Percentiles rank a stretch among this genome's conserved stretches.
Conservation (phyloP, 768 basidiomycete species). For the Tulasnella sp. region DNA sequence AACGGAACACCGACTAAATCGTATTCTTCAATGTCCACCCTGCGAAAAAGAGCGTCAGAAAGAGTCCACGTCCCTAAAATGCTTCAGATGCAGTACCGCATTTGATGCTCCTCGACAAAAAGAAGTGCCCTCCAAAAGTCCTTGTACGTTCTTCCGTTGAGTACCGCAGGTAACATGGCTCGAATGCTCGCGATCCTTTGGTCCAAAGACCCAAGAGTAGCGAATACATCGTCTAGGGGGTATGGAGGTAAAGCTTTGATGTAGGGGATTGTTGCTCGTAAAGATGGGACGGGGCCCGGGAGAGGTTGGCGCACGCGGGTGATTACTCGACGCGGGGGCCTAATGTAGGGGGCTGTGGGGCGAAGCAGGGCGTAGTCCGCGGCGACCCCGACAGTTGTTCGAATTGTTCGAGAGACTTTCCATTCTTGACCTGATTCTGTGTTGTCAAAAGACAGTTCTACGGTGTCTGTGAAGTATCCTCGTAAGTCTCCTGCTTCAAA, state of each 20-base stretch:
- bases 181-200: constrained; percentile 23
- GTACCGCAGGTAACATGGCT: background rate
- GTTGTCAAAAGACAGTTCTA: constrained; percentile 25
- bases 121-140: constrained; percentile 27
- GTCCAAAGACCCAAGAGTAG: background rate
- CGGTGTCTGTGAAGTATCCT: constrained; percentile 33
- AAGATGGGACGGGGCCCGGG: background rate
- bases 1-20: constrained; percentile 15
- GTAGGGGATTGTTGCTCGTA: background rate
- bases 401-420: constrained; percentile 24
- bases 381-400: constrained; percentile 28
- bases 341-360: constrained; percentile 52
- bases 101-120: constrained; percentile 31
- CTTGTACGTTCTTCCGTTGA: constrained; percentile 14
- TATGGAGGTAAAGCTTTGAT: background rate
- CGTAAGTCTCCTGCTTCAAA: constrained; percentile 6
- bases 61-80: background rate
- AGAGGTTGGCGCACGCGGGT: background rate
- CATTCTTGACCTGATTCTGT: constrained; percentile 15
- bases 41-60: background rate
- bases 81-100: background rate
- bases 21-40: constrained; percentile 26
- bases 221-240: background rate
- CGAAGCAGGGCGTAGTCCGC: constrained; percentile 54
- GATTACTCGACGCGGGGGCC: constrained; percentile 46